phyloP scores from a whole-genome alignment of 2,329 filamentous ascomycete species.

The Stylonectria norvegica region DNA sequence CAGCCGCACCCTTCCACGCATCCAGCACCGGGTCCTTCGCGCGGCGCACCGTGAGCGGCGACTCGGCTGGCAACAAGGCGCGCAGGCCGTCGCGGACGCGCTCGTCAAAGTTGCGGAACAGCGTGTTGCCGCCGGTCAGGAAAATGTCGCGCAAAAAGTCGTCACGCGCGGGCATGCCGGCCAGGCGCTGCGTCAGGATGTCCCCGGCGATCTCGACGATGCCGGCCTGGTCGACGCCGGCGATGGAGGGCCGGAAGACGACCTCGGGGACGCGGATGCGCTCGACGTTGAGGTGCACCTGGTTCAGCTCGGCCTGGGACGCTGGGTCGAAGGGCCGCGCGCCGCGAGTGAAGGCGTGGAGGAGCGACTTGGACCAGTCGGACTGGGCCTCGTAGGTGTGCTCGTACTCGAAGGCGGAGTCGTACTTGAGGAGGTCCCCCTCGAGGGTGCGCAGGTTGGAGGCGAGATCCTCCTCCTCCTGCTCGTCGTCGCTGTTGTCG shows the following conservation, averaged over 20 bases:
- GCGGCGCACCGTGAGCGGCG: slow-evolving; percentile 65
- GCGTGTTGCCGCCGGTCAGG: slow-evolving; percentile 86
- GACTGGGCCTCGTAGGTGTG: slow-evolving; percentile 87
- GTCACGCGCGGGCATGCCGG: slow-evolving; percentile 53
- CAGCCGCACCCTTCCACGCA: slow-evolving; percentile 89
- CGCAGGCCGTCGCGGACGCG: slow-evolving; percentile 70
- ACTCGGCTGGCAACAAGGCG: slow-evolving; percentile 66
- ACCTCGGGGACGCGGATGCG: slow-evolving; percentile 92
- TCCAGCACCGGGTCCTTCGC: slow-evolving; percentile 78
- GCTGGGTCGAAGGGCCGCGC: slow-evolving; percentile 81
- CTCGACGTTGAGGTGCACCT: slow-evolving; percentile 95
- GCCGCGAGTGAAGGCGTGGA: slow-evolving; percentile 87
- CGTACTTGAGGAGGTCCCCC: slow-evolving; percentile 78
- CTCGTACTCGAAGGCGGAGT: slow-evolving; percentile 86
- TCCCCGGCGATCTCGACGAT: slow-evolving; percentile 89
- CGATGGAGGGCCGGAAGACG: slow-evolving; percentile 87
- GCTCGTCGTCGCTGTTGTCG: slow-evolving; percentile 78
- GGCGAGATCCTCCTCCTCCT: slow-evolving; percentile 85
- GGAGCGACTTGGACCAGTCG: slow-evolving; percentile 88
- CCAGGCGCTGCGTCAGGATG: slow-evolving; percentile 80
- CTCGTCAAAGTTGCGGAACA: slow-evolving; percentile 85
- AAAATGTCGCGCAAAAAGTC: slow-evolving; percentile 83
- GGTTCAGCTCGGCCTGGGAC: slow-evolving; percentile 74
- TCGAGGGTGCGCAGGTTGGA: slow-evolving; percentile 73
- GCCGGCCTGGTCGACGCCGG: slow-evolving; percentile 88